These are phyloP conservation scores for Epichloe elymi DNA, from an alignment of 2,329 filamentous ascomycete genomes.

Conservation along the genomic window DNA sequence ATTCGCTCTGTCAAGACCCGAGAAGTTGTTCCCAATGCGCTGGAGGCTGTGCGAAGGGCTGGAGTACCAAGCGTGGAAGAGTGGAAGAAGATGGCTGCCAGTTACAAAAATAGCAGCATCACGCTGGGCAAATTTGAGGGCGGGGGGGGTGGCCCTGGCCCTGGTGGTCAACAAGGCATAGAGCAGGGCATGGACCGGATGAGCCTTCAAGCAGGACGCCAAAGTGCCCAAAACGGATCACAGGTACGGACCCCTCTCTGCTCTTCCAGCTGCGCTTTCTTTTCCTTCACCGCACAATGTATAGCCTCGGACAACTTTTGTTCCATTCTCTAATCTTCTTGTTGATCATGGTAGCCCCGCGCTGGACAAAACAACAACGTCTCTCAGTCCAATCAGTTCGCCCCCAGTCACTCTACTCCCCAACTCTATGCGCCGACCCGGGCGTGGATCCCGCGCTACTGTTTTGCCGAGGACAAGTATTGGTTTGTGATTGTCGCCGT, in stretches of 20 bases:
- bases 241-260: constrained; percentile 11
- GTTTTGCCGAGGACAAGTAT: constrained; percentile 94
- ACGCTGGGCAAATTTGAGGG: constrained; percentile 80
- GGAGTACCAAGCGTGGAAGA: constrained; percentile 93
- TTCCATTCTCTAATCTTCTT: background rate
- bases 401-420: constrained; percentile 28
- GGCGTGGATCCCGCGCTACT: constrained; percentile 82
- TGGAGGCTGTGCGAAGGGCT: constrained; percentile 74
- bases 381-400: constrained; percentile 23
- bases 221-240: constrained; percentile 11
- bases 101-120: constrained; percentile 99
- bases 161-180: constrained; percentile 30
- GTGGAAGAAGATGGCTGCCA: constrained; percentile 99
- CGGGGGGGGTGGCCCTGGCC: constrained; percentile 27
- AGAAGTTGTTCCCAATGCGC: constrained; percentile 64
- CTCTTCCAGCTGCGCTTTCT: background rate
- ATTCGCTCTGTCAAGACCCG: constrained; percentile 89
- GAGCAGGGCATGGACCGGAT: constrained; percentile 64
- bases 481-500: constrained; percentile 94
- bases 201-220: constrained; percentile 45
- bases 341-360: constrained; percentile 10
- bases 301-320: background rate
- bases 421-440: constrained; percentile 62
- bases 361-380: constrained; percentile 12
- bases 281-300: background rate